Percentiles rank a stretch among this genome's conserved stretches.
These are phyloP conservation scores for Bipolaris zeicola DNA, from an alignment of 2,329 filamentous ascomycete genomes.

Conservation along the genomic window DNA sequence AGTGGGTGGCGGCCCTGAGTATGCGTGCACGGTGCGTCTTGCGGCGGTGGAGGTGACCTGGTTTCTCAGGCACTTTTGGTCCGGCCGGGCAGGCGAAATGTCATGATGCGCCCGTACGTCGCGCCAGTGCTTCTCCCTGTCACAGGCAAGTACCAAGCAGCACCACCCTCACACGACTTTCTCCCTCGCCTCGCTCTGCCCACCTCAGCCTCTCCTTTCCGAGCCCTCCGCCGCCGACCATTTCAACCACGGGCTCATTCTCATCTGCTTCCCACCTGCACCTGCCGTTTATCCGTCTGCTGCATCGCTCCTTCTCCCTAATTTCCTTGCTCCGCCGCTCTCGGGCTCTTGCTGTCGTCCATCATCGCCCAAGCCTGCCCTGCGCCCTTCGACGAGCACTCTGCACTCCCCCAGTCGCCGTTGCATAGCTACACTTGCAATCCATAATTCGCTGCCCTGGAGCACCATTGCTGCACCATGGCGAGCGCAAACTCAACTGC, in stretches of 20 bases:
- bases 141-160: constrained; percentile 6
- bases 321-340: constrained; percentile 37
- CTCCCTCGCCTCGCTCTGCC: constrained; percentile 31
- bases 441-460: constrained; percentile 12
- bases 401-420: neutral
- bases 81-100: constrained; percentile 14
- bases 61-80: constrained; percentile 1
- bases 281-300: neutral
- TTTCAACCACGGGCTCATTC: neutral
- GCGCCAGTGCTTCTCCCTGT: constrained; percentile 19
- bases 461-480: constrained; percentile 35
- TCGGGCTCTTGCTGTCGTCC: constrained; percentile 21
- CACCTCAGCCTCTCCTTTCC: constrained; percentile 44
- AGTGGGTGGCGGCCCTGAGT: neutral
- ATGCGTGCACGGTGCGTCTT: neutral
- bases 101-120: constrained; percentile 30
- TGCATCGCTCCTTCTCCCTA: constrained; percentile 31
- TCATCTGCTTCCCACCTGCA: neutral
- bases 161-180: constrained; percentile 44
- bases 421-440: constrained; percentile 1
- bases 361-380: constrained; percentile 12
- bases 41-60: neutral
- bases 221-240: constrained; percentile 13
- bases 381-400: constrained; percentile 8
- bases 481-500: constrained; percentile 52